phyloP scores from a whole-genome alignment of 1,139 yeast species.

The Groenewaldozyma sp. region DNA sequence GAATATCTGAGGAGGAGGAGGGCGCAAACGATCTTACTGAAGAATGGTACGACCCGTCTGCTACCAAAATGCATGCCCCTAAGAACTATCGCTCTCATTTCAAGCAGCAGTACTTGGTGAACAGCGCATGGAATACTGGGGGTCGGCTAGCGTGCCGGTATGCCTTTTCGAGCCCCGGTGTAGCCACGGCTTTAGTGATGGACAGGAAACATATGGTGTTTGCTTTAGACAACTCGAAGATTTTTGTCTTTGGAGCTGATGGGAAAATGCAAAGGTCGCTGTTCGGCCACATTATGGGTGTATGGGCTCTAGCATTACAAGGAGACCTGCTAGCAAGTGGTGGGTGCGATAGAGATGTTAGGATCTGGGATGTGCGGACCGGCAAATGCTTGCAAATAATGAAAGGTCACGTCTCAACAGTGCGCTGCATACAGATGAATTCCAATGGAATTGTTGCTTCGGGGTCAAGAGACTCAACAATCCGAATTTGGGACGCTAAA shows the following conservation, averaged over 20 bases:
- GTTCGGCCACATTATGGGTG: slow-evolving; percentile 92
- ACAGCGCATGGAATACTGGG: slow-evolving; percentile 35
- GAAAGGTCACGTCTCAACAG: slow-evolving; percentile 90
- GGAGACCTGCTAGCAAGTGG: slow-evolving; percentile 80
- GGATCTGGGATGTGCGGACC: slow-evolving; percentile 79
- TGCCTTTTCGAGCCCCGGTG: slow-evolving; percentile 30
- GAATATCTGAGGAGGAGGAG: slow-evolving; percentile 2
- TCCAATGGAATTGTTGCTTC: slow-evolving; percentile 68
- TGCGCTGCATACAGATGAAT: slow-evolving; percentile 76
- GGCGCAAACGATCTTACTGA: slow-evolving; percentile 22
- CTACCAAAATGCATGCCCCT: slow-evolving; percentile 27
- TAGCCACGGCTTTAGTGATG: slow-evolving; percentile 33
- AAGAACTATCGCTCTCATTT: slow-evolving; percentile 34
- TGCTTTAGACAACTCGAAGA: slow-evolving; percentile 36
- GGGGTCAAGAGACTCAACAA: slow-evolving; percentile 83
- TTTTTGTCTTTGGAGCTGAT: slow-evolving; percentile 37
- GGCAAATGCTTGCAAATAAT: slow-evolving; percentile 71
- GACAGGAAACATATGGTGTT: slow-evolving; percentile 32
- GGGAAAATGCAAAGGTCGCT: slow-evolving; percentile 64
- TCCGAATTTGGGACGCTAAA: slow-evolving; percentile 84
- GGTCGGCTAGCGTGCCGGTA: slow-evolving; percentile 35
- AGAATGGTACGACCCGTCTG: slow-evolving; percentile 30
- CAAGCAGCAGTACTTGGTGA: slow-evolving; percentile 34
- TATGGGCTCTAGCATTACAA: slow-evolving; percentile 86
- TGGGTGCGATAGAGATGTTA: slow-evolving; percentile 80